Base-by-base conservation (phyloP, 768 basidiomycete genomes). In the Amanita muscaria region DNA sequence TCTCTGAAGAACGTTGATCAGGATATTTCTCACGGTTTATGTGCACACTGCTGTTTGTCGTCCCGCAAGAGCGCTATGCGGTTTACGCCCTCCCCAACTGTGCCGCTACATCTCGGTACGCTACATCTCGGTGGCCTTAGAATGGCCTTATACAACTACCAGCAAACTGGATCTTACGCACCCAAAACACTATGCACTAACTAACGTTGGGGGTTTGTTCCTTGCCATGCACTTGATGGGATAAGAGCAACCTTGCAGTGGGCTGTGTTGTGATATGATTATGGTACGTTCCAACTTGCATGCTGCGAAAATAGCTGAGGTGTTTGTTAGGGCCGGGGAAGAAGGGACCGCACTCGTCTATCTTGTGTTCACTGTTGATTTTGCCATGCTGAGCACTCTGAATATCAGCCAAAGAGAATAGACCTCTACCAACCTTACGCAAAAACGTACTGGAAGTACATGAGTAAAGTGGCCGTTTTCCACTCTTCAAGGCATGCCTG, bases 11-110 rank as follows among this genome's bases (percentile, higher is more conserved):
- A n/a, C n/a, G n/a, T n/a, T n/a, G n/a, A n/a, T n/a, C n/a, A n/a
- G n/a, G n/a, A n/a, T n/a, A n/a, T n/a, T n/a, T n/a, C n/a, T n/a
- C n/a, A n/a, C n/a, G n/a, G n/a, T n/a, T n/a, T n/a, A n/a, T n/a
- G n/a, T n/a, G n/a, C n/a, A n/a, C n/a, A n/a, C n/a, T n/a, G n/a
- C n/a, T n/a, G n/a, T n/a, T n/a, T n/a, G n/a, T n/a, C n/a, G n/a
- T n/a, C n/a, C 6, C 25, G 15, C 15, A 27, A 80, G 80, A 69
- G 73, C 72, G 9, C 68, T 91, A 14, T 98, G 12, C 81, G 96
- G 12, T 98, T 99, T 61, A 96, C 94, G 2, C 96, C 96, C 1
- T 98, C 96, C 1, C 96, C 96, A 1, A 99, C 96, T 0, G n/a
- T n/a, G n/a, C n/a, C n/a, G n/a, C n/a, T n/a, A n/a, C n/a, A n/a